These are phyloP conservation scores for Ciborinia camelliae DNA, from an alignment of 2,329 filamentous ascomycete species.

Conservation along the genomic window DNA sequence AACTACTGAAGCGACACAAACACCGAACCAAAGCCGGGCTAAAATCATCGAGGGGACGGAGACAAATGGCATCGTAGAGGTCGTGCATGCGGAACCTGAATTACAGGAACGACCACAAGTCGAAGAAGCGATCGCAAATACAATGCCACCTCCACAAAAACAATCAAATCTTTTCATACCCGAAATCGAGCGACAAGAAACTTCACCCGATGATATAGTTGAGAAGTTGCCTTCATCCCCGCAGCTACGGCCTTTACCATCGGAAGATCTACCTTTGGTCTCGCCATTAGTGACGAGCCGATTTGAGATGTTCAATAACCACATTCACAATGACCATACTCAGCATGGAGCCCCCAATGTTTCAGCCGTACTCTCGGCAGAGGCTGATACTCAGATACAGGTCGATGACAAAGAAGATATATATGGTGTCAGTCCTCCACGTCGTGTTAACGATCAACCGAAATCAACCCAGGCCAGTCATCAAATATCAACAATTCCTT, in stretches of 20 bases:
- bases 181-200: background rate
- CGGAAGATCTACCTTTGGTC: slow-evolving; percentile 32
- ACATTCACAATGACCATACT: background rate
- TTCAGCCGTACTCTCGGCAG: background rate
- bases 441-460: background rate
- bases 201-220: background rate
- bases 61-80: background rate
- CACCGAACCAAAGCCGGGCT: background rate
- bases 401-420: slow-evolving; percentile 18
- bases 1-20: slow-evolving; percentile 18
- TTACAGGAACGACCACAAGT: background rate
- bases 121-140: background rate
- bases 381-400: background rate
- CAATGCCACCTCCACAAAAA: slow-evolving; percentile 7
- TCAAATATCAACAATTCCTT: background rate
- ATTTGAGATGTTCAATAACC: slow-evolving; percentile 11
- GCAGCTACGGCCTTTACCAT: slow-evolving; percentile 29
- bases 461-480: background rate
- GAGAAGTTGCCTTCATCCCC: slow-evolving; percentile 28
- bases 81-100: background rate
- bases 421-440: slow-evolving; percentile 25
- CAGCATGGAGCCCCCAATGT: background rate
- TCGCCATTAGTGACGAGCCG: slow-evolving; percentile 29
- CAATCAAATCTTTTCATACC: background rate
- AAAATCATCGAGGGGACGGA: background rate